Conservation (phyloP, 345 rosid genomes). For the Litchi chinensis region DNA sequence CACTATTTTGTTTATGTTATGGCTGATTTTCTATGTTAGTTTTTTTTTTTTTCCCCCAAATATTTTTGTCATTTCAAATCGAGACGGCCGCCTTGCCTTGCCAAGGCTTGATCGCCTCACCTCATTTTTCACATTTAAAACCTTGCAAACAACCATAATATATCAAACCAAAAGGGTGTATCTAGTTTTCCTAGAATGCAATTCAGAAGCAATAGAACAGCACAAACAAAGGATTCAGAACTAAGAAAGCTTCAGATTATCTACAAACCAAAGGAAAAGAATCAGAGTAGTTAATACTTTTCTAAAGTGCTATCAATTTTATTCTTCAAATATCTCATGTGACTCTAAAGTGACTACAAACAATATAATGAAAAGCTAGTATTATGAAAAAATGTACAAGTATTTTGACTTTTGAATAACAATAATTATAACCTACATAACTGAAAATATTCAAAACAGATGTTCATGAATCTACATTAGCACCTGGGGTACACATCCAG, state of each 20-base stretch:
- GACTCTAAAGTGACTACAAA: too few relatives aligned
- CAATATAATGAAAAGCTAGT: too few relatives aligned
- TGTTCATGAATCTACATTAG: too few relatives aligned
- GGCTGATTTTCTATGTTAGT: too few relatives aligned
- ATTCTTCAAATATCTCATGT: not conserved
- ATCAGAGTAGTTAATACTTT: not conserved
- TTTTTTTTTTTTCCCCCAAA: too few relatives aligned
- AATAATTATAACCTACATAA: not conserved
- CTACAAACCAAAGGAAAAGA: not conserved
- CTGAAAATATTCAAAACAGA: not conserved
- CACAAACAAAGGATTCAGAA: not conserved
- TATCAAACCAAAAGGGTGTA: not conserved
- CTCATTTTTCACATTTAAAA: too few relatives aligned
- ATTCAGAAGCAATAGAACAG: not conserved
- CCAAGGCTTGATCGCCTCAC: too few relatives aligned
- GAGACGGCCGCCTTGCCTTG: too few relatives aligned
- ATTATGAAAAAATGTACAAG: not conserved
- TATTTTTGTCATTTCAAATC: too few relatives aligned
- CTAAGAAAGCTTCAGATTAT: not conserved
- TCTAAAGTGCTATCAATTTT: not conserved
- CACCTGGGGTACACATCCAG: too few relatives aligned
- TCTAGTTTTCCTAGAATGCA: not conserved
- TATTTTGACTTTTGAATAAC: not conserved
- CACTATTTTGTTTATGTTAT: too few relatives aligned
- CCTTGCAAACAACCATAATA: too few relatives aligned